These are phyloP conservation scores for Psilocybe cubensis DNA, from an alignment of 768 basidiomycete genomes.

Conservation along the genomic window DNA sequence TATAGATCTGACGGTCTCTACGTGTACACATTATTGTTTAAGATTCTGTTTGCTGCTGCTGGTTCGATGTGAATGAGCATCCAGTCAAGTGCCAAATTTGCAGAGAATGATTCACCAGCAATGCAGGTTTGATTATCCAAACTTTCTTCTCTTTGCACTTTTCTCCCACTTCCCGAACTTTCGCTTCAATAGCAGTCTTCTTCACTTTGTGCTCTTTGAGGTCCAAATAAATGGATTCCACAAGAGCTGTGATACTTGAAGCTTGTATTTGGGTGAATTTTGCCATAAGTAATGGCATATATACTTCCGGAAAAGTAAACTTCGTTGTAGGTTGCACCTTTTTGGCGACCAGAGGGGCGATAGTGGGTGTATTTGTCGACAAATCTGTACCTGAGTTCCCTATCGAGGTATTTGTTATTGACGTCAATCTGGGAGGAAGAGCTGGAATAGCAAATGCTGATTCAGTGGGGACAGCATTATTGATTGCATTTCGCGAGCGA, in stretches of 20 bases:
- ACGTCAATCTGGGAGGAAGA: slow-evolving; percentile 41
- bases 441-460: slow-evolving; percentile 50
- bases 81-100: neutral
- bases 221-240: slow-evolving; percentile 75
- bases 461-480: slow-evolving; percentile 20
- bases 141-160: slow-evolving; percentile 74
- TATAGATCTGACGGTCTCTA: neutral
- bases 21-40: neutral
- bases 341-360: slow-evolving; percentile 23
- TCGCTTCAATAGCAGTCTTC: slow-evolving; percentile 84
- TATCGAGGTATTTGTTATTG: slow-evolving; percentile 12
- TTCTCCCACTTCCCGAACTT: slow-evolving; percentile 75
- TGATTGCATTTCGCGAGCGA: slow-evolving; percentile 24
- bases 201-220: slow-evolving; percentile 72
- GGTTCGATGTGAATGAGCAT: neutral
- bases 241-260: slow-evolving; percentile 63
- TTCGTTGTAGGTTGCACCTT: slow-evolving; percentile 46
- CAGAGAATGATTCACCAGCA: slow-evolving; percentile 24
- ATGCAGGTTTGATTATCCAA: slow-evolving; percentile 67
- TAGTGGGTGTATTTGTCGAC: slow-evolving; percentile 13
- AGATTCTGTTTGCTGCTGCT: slow-evolving; percentile 3
- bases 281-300: slow-evolving; percentile 61
- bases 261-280: slow-evolving; percentile 66
- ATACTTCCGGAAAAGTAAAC: slow-evolving; percentile 68
- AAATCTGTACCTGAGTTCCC: slow-evolving; percentile 1